Percentiles rank a stretch among this genome's conserved stretches.
phyloP scores from a whole-genome alignment of 495 filamentous ascomycete genomes.

The Staphylotrichum longicolle region DNA sequence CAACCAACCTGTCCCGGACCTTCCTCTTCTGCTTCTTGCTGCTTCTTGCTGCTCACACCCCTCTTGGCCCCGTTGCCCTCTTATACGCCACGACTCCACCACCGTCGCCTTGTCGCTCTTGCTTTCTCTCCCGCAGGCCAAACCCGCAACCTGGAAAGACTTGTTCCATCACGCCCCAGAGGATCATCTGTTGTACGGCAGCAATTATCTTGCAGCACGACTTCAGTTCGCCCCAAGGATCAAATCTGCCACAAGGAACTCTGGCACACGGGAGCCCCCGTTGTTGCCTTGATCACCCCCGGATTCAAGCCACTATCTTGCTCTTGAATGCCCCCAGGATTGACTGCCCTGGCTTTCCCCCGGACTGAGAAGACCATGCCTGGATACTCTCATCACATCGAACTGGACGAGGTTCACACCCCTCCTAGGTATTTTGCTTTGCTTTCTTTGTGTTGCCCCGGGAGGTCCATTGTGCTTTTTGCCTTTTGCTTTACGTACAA shows the following conservation, averaged over 20 bases:
- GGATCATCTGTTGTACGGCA: constrained; percentile 29
- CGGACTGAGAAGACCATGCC: constrained; percentile 48
- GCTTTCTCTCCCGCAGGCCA: constrained; percentile 4
- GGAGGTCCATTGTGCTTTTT: constrained; percentile 38
- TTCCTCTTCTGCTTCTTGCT: constrained; percentile 11
- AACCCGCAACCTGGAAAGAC: not conserved
- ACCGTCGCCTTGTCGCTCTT: not conserved
- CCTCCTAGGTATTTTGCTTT: constrained; percentile 52
- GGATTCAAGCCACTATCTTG: constrained; percentile 25
- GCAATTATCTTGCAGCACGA: constrained; percentile 22
- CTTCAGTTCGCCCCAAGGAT: constrained; percentile 31
- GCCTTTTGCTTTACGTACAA: constrained; percentile 5
- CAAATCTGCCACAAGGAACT: constrained; percentile 26
- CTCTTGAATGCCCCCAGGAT: constrained; percentile 32
- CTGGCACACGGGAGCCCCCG: constrained; percentile 22
- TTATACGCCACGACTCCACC: constrained; percentile 8
- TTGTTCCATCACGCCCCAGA: constrained; percentile 15
- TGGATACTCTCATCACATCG: constrained; percentile 44
- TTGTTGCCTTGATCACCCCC: constrained; percentile 19
- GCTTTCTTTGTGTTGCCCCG: constrained; percentile 30
- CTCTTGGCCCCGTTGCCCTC: not conserved
- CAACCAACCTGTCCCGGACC: constrained; percentile 14
- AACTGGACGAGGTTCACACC: constrained; percentile 53
- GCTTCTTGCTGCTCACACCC: not conserved
- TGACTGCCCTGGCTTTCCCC: constrained; percentile 47